A percentile compares a stretch with the other conserved stretches of the same genome.
Evolutionary conservation across 257 asterid genomes (phyloP).

Genomic region (Orobanche coerulescens): DNA sequence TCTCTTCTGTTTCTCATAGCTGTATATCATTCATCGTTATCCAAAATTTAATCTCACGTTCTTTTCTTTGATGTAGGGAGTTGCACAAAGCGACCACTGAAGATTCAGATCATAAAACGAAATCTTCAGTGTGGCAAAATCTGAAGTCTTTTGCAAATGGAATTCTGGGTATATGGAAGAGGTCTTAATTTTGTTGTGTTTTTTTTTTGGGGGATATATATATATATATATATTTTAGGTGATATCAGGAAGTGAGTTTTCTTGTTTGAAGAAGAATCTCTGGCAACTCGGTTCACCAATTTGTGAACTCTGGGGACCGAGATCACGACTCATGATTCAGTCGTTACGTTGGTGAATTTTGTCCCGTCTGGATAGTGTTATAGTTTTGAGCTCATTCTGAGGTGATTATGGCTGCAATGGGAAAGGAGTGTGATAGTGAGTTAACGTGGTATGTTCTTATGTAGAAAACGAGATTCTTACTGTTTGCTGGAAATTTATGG

Average conservation of each 20-base stretch:
- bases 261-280: neutral
- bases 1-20: neutral
- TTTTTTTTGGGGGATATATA: neutral
- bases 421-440: neutral
- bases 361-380: neutral
- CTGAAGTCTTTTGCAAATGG: conserved; percentile 75
- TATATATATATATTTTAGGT: no score
- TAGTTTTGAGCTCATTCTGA: neutral
- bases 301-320: neutral
- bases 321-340: neutral
- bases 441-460: neutral
- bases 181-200: conserved; percentile 22
- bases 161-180: conserved; percentile 50
- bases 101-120: conserved; percentile 29
- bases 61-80: conserved; percentile 31
- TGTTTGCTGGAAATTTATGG: neutral
- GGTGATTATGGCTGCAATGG: neutral
- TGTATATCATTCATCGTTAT: neutral
- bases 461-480: neutral
- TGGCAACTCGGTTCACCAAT: neutral
- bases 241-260: conserved; percentile 13
- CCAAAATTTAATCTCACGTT: neutral
- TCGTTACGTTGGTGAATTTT: no score
- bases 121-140: conserved; percentile 55
- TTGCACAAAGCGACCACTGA: conserved; percentile 27